Conservation (phyloP, 106 monocot genomes). For the Acorus gramineus region DNA sequence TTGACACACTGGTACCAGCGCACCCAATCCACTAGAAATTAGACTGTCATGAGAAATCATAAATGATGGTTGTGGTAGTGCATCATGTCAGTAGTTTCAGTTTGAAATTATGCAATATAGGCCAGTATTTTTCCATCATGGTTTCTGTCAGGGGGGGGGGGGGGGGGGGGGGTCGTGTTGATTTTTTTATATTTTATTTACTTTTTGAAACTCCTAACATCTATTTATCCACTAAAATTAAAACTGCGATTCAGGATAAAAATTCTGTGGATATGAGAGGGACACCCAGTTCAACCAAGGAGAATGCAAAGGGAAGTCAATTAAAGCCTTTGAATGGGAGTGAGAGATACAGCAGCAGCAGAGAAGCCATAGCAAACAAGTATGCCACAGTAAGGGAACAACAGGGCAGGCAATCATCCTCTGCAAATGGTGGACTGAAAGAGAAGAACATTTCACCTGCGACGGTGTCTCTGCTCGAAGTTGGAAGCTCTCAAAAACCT, state of each 20-base stretch:
- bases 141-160: too few relatives aligned
- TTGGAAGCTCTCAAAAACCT: slow-evolving; percentile 19
- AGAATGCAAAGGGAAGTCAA: slow-evolving; percentile 17
- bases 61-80: too few relatives aligned
- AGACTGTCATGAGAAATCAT: too few relatives aligned
- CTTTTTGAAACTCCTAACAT: too few relatives aligned
- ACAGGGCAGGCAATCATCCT: slow-evolving; percentile 17
- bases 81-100: too few relatives aligned
- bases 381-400: slow-evolving; percentile 55
- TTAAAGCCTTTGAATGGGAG: slow-evolving; percentile 26
- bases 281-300: slow-evolving; percentile 11
- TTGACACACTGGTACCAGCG: too few relatives aligned
- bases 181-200: too few relatives aligned
- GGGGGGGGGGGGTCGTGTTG: too few relatives aligned
- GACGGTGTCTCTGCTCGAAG: slow-evolving; percentile 59
- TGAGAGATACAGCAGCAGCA: slow-evolving; percentile 25
- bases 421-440: slow-evolving; percentile 6
- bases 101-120: too few relatives aligned
- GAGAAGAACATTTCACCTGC: slow-evolving; percentile 34
- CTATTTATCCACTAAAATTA: too few relatives aligned
- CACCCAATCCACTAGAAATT: too few relatives aligned
- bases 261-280: slow-evolving; percentile 31
- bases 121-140: too few relatives aligned
- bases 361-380: slow-evolving; percentile 55
- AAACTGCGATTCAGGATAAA: slow-evolving; percentile 35